phyloP scores from a whole-genome alignment of 108 stramenopile genomes.

The Nitzschia sp. region DNA sequence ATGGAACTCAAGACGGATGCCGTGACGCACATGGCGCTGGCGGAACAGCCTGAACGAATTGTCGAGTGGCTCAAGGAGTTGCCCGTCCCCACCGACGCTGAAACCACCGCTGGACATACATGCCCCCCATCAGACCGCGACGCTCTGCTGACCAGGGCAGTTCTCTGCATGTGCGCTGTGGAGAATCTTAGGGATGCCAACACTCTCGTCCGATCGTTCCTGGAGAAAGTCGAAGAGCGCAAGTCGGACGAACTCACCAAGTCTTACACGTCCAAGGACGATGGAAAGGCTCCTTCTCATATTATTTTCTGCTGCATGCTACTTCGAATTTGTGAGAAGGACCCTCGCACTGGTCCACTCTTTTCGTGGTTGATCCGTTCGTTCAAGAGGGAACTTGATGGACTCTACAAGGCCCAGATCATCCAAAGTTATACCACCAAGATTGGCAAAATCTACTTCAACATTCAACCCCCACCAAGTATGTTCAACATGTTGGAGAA shows the following conservation, averaged over 20 bases:
- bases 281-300: constrained; percentile 80
- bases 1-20: constrained; percentile 68
- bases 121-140: constrained; percentile 80
- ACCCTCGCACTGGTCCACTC: constrained; percentile 76
- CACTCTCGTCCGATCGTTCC: constrained; percentile 44
- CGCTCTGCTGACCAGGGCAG: constrained; percentile 76
- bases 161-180: constrained; percentile 67
- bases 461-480: constrained; percentile 87
- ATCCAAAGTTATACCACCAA: constrained; percentile 78
- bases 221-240: constrained; percentile 63
- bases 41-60: constrained; percentile 66
- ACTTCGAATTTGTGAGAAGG: constrained; percentile 80
- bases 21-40: constrained; percentile 75
- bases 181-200: constrained; percentile 83
- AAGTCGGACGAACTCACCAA: constrained; percentile 55
- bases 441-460: constrained; percentile 86
- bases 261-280: constrained; percentile 76
- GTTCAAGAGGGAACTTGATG: constrained; percentile 75
- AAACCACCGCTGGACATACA: constrained; percentile 61
- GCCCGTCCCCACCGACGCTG: constrained; percentile 67
- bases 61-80: constrained; percentile 62
- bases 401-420: constrained; percentile 68
- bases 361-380: constrained; percentile 78
- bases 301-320: constrained; percentile 75
- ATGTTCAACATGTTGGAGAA: constrained; percentile 91